Evolutionary conservation across 768 basidiomycete species (phyloP), one percentile per base, ranked within the genome.

Genomic region (Gloeophyllum trabeum): DNA sequence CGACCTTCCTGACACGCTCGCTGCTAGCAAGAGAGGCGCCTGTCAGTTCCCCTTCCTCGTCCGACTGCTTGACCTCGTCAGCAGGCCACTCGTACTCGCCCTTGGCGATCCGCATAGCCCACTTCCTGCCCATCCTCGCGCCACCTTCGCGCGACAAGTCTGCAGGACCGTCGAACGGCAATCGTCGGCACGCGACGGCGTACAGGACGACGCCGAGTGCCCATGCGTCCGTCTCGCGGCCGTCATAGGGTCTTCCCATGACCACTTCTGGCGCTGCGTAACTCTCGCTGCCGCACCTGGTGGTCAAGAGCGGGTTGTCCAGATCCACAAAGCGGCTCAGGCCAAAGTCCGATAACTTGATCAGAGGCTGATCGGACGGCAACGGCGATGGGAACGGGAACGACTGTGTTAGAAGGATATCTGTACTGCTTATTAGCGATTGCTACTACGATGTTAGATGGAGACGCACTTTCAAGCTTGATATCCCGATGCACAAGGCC

Each of bases 301-400:
- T 92, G 14, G 70, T 69, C 7, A 92, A 65, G 13, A 78, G 61
- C 1, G 81, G 81, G 1, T 64, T 51, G 4, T 69, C 60, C 12
- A 79, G 70, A 51, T 85, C 75, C 49, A 91, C 78, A 59, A 89
- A 89, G 21, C 88, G 71, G 13, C 87, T 79, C 28, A 94, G 73
- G 5, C 90, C 89, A 53, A 92, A 94, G 56, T 94, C 90, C 34
- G 84, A 83, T 6, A 92, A 67, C 55, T 90, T 89, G 60, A 92
- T 66, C 4, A 91, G 67, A 1, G 85, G 79, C 0, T 66, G 28
- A 32, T 74, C 64, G 1, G 69, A 58, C 7, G 68, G 66, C 3
- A 64, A 59, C 2, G 62, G 61, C 2, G 49, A 41, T 14, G 43
- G 46, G 48, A 59, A 50, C 1, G 68, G 63, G 39, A 67, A 58